Percentiles rank a stretch among this genome's conserved stretches.
phyloP scores from a whole-genome alignment of 768 basidiomycete species.

The Scleroderma bovista region DNA sequence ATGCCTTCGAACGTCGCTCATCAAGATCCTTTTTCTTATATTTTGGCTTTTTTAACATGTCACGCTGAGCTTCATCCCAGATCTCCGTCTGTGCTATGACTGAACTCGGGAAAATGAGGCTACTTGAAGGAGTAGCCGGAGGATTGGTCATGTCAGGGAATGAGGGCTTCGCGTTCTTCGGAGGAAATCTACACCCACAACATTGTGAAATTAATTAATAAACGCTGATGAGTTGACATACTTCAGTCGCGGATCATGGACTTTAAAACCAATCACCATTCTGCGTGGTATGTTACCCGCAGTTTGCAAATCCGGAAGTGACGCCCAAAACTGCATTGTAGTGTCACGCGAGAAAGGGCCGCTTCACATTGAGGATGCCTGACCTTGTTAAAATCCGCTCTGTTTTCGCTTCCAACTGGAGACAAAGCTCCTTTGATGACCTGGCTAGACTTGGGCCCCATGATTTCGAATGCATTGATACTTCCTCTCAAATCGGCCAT shows the following conservation, averaged over 20 bases:
- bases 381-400: slow-evolving; percentile 59
- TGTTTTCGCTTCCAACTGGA: slow-evolving; percentile 42
- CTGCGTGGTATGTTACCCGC: slow-evolving; percentile 66
- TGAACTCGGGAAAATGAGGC: slow-evolving; percentile 45
- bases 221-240: slow-evolving; percentile 30
- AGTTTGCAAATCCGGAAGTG: slow-evolving; percentile 54
- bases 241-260: slow-evolving; percentile 85
- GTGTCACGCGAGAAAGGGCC: slow-evolving; percentile 1
- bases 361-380: neutral
- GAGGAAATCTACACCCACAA: slow-evolving; percentile 62
- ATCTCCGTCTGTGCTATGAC: slow-evolving; percentile 61
- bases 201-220: neutral
- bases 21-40: slow-evolving; percentile 87
- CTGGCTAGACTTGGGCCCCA: slow-evolving; percentile 79
- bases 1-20: slow-evolving; percentile 68
- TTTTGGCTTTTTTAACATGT: slow-evolving; percentile 49
- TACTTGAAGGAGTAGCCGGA: slow-evolving; percentile 21
- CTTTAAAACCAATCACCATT: slow-evolving; percentile 72
- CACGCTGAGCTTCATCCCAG: slow-evolving; percentile 59
- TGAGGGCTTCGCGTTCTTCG: slow-evolving; percentile 58
- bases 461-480: slow-evolving; percentile 81
- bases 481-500: slow-evolving; percentile 67
- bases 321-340: slow-evolving; percentile 43
- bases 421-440: slow-evolving; percentile 61
- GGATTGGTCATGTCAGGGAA: slow-evolving; percentile 21